Evolutionary conservation across 2,329 filamentous ascomycete species (phyloP), one percentile per base, ranked within the genome.

Genomic region (Venturia nashicola): DNA sequence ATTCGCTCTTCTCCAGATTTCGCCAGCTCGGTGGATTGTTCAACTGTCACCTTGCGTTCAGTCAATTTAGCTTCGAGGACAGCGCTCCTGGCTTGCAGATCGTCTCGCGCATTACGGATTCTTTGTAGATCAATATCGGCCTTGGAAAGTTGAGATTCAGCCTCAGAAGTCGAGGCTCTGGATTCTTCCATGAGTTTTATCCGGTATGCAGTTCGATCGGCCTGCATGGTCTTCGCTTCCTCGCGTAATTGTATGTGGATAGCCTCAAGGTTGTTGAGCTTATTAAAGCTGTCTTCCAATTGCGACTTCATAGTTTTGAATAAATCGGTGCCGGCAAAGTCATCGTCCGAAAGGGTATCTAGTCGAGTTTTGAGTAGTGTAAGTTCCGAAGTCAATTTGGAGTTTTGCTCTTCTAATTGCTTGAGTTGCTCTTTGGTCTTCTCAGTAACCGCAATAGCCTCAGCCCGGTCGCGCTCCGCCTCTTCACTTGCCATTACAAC

Each of bases 361-460:
- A 89, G 80, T 72, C 83, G 83, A 18, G 82, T 75, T 66, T 80
- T 91, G 42, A 93, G 77, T 5, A 86, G 82, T 20, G 90, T 91
- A 54, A 97, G 84, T 70, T 97, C 90, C 67, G 92, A 87, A 42
- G 89, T 83, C 67, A 89, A 68, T 69, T 86, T 87, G 72, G 85
- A 86, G 70, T 90, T 90, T 69, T 97, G 91, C 1, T 83, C 80
- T 68, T 95, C 83, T 32, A 94, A 80, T 64, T 87, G 82, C 62
- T 94, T 89, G 1, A 97, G 76, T 71, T 97, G 94, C 70, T 94
- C 87, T 74, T 95, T 96, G 68, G 94, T 89, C 74, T 93, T 96
- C 27, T 85, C 83, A 16, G 88, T 85, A 16, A 87, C 83, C 2
- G 91, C 91, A 7, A 85, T 78, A 3, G 90, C 86, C 73, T 94